These are phyloP conservation scores for Fusarium xyrophilum DNA, from an alignment of 2,329 filamentous ascomycete species.

Conservation along the genomic window DNA sequence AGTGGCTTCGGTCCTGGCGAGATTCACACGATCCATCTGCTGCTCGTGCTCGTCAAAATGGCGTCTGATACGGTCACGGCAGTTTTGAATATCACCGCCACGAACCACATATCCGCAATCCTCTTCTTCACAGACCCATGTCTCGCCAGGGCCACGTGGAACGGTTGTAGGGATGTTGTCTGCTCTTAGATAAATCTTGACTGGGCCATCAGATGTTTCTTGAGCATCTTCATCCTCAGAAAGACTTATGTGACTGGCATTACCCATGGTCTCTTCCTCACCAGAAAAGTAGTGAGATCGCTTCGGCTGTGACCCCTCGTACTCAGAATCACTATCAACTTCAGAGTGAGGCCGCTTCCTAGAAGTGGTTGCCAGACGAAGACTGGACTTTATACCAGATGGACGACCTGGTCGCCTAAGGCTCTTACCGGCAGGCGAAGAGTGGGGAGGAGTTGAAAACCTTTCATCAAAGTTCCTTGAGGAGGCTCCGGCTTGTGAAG, in stretches of 20 bases:
- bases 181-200: constrained; percentile 56
- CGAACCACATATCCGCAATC: constrained; percentile 71
- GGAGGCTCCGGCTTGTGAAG: not conserved
- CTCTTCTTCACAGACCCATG: constrained; percentile 71
- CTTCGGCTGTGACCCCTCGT: constrained; percentile 47
- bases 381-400: constrained; percentile 54
- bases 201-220: constrained; percentile 37
- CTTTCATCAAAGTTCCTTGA: constrained; percentile 16
- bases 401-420: constrained; percentile 48
- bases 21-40: constrained; percentile 57
- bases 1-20: constrained; percentile 63
- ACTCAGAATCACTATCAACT: constrained; percentile 50
- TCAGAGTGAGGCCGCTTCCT: constrained; percentile 55
- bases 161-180: constrained; percentile 57
- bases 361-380: constrained; percentile 51
- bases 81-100: constrained; percentile 62
- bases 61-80: constrained; percentile 62
- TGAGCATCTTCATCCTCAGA: constrained; percentile 31
- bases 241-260: constrained; percentile 34
- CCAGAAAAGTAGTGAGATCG: constrained; percentile 46
- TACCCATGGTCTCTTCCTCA: constrained; percentile 45
- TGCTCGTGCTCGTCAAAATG: constrained; percentile 68
- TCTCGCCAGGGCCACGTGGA: constrained; percentile 64
- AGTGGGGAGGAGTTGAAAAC: constrained; percentile 29
- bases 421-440: constrained; percentile 43